A percentile compares a stretch with the other conserved stretches of the same genome.
phyloP scores from a whole-genome alignment of 306 rosid genomes.

The Vachellia pachyceras region DNA sequence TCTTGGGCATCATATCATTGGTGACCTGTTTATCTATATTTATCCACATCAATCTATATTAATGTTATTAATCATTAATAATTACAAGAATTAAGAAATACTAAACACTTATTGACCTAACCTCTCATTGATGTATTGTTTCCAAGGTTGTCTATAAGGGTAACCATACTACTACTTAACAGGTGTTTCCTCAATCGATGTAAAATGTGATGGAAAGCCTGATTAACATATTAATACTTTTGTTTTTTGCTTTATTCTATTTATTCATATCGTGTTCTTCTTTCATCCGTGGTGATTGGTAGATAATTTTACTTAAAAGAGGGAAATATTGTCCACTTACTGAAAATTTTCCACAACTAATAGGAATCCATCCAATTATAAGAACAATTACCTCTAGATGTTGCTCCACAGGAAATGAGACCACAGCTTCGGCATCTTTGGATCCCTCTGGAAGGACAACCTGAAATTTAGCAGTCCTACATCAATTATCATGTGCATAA shows the following conservation, averaged over 20 bases:
- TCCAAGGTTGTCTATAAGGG: neutral
- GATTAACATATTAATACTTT: neutral
- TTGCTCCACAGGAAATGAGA: constrained; percentile 85
- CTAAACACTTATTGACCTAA: no score
- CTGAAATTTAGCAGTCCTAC: constrained; percentile 54
- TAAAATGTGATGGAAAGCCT: neutral
- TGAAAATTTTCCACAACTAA: constrained; percentile 15
- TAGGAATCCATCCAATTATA: neutral
- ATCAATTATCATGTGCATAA: constrained; percentile 24
- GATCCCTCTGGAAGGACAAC: constrained; percentile 97
- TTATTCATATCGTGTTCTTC: neutral
- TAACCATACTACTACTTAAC: neutral
- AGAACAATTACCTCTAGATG: constrained; percentile 68
- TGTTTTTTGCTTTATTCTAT: neutral
- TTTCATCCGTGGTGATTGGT: neutral
- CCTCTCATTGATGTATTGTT: no score
- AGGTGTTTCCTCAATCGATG: constrained; percentile 4
- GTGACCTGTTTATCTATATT: neutral
- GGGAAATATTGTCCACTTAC: neutral
- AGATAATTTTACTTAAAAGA: neutral
- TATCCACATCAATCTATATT: no score
- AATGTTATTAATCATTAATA: no score
- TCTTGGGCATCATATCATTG: neutral
- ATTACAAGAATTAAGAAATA: no score
- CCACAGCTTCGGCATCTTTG: constrained; percentile 68